Evolutionary conservation across 2,329 filamentous ascomycete species (phyloP), one percentile per base, ranked within the genome.

Genomic region (Cylindrodendrum hubeiense): DNA sequence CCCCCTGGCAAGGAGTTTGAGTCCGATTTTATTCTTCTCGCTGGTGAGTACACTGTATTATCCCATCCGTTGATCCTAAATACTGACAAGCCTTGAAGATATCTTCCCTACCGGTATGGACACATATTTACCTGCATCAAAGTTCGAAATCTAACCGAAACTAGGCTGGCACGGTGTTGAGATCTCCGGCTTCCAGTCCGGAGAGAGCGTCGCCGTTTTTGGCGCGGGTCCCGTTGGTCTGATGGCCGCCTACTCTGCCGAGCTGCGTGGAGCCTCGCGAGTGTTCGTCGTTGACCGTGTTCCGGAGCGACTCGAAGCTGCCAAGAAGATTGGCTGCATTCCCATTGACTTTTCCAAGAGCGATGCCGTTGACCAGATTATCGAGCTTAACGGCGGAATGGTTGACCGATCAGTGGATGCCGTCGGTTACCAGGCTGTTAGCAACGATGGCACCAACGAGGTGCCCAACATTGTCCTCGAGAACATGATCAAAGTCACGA

Each of bases 211-310:
- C 2, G 89, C 88, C 1, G 84, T 91, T 2, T 91, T 91, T 63
- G 90, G 89, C 0, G 88, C 86, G 3, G 88, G 89, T 0, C 89
- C 89, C 0, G 89, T 91, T 1, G 89, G 90, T 1, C 77, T 91
- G 5, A 90, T 91, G 85, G 88, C 89, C 3, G 89, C 89, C 4
- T 91, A 91, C 75, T 89, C 85, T 0, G 90, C 86, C 1, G 76
- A 86, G 1, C 76, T 91, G 3, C 84, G 89, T 0, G 90, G 89
- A 3, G 90, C 89, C 1, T 87, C 85, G 9, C 84, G 81, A 15
- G 86, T 92, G 0, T 91, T 83, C 58, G 87, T 90, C 0, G 87
- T 92, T 5, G 90, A 92, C 67, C 85, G 86, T 26, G 88, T 91
- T 0, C 82, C 84, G 0, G 88, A 90, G 72, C 82, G 89, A 17